Base-by-base conservation (phyloP, 306 rosid genomes). In the Vachellia pachyceras region DNA sequence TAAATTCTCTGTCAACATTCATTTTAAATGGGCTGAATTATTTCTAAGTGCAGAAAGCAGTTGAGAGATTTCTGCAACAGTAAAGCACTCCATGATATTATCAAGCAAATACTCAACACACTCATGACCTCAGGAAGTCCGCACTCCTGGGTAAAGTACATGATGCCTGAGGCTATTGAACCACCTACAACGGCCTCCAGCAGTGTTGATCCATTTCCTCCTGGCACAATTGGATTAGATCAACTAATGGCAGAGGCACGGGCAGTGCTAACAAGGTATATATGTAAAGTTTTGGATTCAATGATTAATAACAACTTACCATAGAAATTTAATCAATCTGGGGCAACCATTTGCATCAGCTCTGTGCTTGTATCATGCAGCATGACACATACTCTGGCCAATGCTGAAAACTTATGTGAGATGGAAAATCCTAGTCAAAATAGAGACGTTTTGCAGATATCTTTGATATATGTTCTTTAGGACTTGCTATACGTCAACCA, bases 241-340 rank as follows among this genome's bases (percentile, higher is more conserved):
- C 94, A 88, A 81, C 98, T 96, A 54, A 87, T 92, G 92, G 61
- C 78, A 72, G 99, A 96, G 90, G 90, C 97, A 29, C 84, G 78
- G 14, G 87, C 83, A n/a, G 98, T 96, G 60, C 79, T 96, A 81
- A 78, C 90, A 74, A 96, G 99, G 99, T 96, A 88, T 41, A 50
- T 83, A 20, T 77, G 45, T 70, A 78, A 17, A 67, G 47, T 76
- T 39, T 70, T 77, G 18, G 47, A 73, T 77, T 79, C 63, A 69
- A 10, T 29, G 10, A 61, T 63, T 57, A 42, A 33, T 52, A 82
- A 60, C 45, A 40, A 20, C 69, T 12, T 75, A 23, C 55, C 52
- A 7, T 69, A 10, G 70, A 79, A 66, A 46, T 76, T 81, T 72
- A 50, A 29, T 76, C 20, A 35, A 74, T 40, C 15, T 42, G 42